These are phyloP conservation scores for Henningerozyma blattae DNA, from an alignment of 805 yeast species.

Conservation along the genomic window DNA sequence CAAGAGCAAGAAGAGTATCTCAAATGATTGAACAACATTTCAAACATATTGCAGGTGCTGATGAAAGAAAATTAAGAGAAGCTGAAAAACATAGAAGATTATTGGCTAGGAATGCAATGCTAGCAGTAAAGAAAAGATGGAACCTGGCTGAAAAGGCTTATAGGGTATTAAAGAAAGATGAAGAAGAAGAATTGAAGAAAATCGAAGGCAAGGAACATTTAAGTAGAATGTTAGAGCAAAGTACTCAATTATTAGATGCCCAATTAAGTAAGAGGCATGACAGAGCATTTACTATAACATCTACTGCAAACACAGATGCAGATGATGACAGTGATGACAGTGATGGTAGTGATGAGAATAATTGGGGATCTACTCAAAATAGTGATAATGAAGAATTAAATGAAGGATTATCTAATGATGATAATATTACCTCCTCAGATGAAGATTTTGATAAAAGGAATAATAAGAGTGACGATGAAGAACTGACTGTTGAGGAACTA, in stretches of 20 bases:
- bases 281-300: slow-evolving; percentile 9
- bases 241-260: slow-evolving; percentile 81
- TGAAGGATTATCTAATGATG: slow-evolving; percentile 2
- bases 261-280: slow-evolving; percentile 41
- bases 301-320: slow-evolving; percentile 1
- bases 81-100: slow-evolving; percentile 57
- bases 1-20: slow-evolving; percentile 62
- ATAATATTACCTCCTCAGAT: slow-evolving; percentile 8
- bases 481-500: slow-evolving; percentile 34
- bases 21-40: slow-evolving; percentile 79
- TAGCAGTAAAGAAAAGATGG: slow-evolving; percentile 88
- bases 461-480: slow-evolving; percentile 5
- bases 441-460: slow-evolving; percentile 3
- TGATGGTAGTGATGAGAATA: slow-evolving; percentile 3
- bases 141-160: slow-evolving; percentile 74
- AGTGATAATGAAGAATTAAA: too few relatives aligned
- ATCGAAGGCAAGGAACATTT: slow-evolving; percentile 78
- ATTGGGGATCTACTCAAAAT: too few relatives aligned
- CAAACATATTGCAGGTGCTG: slow-evolving; percentile 76
- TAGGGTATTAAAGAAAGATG: slow-evolving; percentile 58
- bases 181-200: slow-evolving; percentile 68
- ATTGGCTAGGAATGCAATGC: slow-evolving; percentile 71
- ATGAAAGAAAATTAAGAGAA: slow-evolving; percentile 67
- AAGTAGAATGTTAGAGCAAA: slow-evolving; percentile 78
- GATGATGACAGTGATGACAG: slow-evolving; percentile 14